Conservation (phyloP, 768 basidiomycete genomes). For the Trametes coccinea region DNA sequence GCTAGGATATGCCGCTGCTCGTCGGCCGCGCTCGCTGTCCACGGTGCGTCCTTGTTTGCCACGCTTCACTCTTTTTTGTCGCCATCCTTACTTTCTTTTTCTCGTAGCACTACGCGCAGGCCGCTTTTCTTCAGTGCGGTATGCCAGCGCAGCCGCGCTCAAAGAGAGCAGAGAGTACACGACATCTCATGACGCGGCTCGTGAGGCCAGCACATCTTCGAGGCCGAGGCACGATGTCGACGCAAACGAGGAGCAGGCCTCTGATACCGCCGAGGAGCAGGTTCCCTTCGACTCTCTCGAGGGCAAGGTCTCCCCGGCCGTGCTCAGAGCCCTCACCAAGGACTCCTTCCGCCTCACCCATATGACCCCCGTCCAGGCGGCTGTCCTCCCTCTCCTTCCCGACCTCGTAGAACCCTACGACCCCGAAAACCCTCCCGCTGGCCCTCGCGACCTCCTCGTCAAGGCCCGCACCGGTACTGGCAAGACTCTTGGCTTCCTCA, state of each 20-base stretch:
- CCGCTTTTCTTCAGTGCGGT: conserved; percentile 9
- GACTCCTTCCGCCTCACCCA: conserved; percentile 64
- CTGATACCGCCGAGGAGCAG: conserved; percentile 15
- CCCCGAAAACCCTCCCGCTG: conserved; percentile 28
- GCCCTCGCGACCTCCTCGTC: conserved; percentile 71
- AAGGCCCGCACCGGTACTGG: conserved; percentile 89
- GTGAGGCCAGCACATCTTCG: neutral
- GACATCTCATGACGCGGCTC: no score
- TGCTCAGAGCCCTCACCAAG: conserved; percentile 55
- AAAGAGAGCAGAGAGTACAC: neutral
- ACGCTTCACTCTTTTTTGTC: neutral
- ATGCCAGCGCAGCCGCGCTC: neutral
- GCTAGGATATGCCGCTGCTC: conserved; percentile 14
- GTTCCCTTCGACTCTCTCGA: conserved; percentile 40
- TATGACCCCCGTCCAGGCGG: conserved; percentile 83
- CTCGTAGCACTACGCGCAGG: conserved; percentile 13
- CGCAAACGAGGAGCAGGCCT: neutral
- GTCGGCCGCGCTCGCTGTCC: neutral
- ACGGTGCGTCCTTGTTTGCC: neutral
- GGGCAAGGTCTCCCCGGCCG: conserved; percentile 39
- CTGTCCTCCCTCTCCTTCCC: conserved; percentile 77
- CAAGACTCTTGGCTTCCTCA: conserved; percentile 85
- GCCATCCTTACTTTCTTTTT: neutral
- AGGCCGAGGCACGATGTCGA: neutral
- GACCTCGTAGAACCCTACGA: conserved; percentile 57